Evolutionary conservation across 225 moss, liverwort and hornwort species (phyloP).

Genomic region (Physcomitrellopsis africana): DNA sequence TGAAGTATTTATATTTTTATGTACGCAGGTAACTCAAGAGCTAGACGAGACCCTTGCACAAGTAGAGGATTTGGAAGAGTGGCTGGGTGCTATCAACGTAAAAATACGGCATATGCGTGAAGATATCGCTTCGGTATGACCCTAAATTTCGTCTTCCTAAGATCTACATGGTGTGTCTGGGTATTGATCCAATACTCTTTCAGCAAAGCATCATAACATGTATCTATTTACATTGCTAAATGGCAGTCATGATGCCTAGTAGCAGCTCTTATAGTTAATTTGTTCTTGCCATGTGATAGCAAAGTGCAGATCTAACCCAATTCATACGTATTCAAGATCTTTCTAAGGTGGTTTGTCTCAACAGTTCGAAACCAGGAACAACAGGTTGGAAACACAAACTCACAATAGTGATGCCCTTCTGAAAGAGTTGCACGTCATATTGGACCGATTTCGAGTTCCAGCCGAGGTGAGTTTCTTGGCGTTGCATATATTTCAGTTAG

Average conservation of each 20-base stretch:
- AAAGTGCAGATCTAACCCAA: neutral
- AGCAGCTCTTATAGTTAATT: neutral
- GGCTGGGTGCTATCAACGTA: constrained; percentile 83
- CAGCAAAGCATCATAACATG: too few species aligned
- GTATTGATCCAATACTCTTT: neutral
- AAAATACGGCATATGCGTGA: constrained; percentile 86
- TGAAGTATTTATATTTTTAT: neutral
- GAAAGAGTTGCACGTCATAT: constrained; percentile 66
- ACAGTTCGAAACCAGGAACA: constrained; percentile 95
- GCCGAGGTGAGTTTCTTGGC: constrained; percentile 52
- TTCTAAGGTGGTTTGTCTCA: constrained; percentile 28
- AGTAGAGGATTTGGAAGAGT: constrained; percentile 92
- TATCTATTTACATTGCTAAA: too few species aligned
- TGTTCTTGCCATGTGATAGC: neutral
- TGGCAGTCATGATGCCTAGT: neutral
- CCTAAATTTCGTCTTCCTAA: neutral
- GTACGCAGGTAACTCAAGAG: constrained; percentile 78
- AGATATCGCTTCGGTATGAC: constrained; percentile 83
- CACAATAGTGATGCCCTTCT: constrained; percentile 72
- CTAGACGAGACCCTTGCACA: constrained; percentile 69
- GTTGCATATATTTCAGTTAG: neutral
- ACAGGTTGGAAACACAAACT: constrained; percentile 82
- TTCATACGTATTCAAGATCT: neutral
- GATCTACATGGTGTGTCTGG: neutral
- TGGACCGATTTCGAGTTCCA: constrained; percentile 81